Base-by-base conservation (phyloP, 202 grass and related monocot genomes). In the Schoenoplectus tabernaemontani region DNA sequence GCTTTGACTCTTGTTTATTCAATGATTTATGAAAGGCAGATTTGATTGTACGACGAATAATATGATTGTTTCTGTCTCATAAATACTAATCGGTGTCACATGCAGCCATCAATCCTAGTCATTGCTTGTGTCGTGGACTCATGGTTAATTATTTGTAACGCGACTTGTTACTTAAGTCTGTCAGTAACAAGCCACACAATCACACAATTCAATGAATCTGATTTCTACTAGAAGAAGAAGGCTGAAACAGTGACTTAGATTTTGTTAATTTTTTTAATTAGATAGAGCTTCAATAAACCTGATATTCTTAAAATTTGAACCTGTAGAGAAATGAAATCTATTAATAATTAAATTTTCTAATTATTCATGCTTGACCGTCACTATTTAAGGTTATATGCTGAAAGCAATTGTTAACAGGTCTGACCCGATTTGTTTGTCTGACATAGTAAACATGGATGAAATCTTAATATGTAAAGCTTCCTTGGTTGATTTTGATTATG, bases 341-440 rank as follows among this genome's bases (percentile, higher is more conserved):
- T n/a, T n/a, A n/a, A n/a, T 12, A 38, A 38, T 65, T 2, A 19
- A n/a, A 26, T 70, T 39, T 64, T 64, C 15, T 64, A 38, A 64
- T n/a, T n/a, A 32, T 4, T 61, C 0, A 20, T 65, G 33, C 62
- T 47, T 79, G 39, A 63, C 53, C 19, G 17, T 23, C 19, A 44
- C 8, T 22, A 12, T 77, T 28, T 15, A 59, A 79, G n/a, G n/a
- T n/a, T n/a, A n/a, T n/a, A n/a, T n/a, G 36, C 34, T 60, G 12
- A 11, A n/a, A 79, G 32, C 36, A 32, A 60, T 9, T 46, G 26
- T 79, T 63, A 63, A 24, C 20, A 50, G 24, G 77, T 46, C 39
- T 63, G 77, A 64, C 77, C 77, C 57, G 15, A 19, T 79, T 79
- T 79, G 7, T n/a, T 64, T 7, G 39, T 26, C 9, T 74, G 26